Base-by-base conservation (phyloP, 129 eudicot species). In the Heracleum sosnowskyi region DNA sequence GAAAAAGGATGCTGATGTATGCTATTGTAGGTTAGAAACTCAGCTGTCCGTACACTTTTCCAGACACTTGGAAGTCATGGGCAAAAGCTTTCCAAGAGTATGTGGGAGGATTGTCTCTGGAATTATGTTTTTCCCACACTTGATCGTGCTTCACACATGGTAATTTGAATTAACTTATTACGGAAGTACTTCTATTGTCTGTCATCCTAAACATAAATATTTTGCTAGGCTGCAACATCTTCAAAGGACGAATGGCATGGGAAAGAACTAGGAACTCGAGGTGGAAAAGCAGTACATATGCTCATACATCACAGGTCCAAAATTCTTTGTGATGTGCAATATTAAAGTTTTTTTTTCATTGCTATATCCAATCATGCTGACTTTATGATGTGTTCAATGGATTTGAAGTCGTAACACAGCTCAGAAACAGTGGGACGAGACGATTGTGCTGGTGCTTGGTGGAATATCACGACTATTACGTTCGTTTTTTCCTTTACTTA, bases 61-160 rank as follows among this genome's bases (percentile, higher is more conserved):
- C 99, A 95, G 89, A 91, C 89, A 69, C 99, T 95, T 77, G 99
- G 97, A 83, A 95, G 96, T 86, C 99, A 92, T 80, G 99, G 99
- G 70, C 99, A 95, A 74, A 92, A 92, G 88, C 97, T 95, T 77
- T 90, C 99, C 39, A 86, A 85, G 90, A 90, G 88, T 86, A 92
- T 92, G 96, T 95, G 99, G 99, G 97, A 95, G 83, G 92, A 92
- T 83, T 95, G 99, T 85, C 94, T 95, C 28, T 88, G 96, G 97
- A 90, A 90, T 74, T 95, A 90, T 84, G 92, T 95, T 57, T 95
- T 95, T 84, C 89, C 97, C 22, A 88, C 95, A 77, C 78, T 95
- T 42, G 99, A 92, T 78, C 96, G 93, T 42, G 97, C 96, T 82
- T 95, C 99, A 73, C 99, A 95, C 87, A 88, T 92, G 97, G 99